Percentiles rank a stretch among this genome's conserved stretches.
These are phyloP conservation scores for Loxodes magnus DNA, from an alignment of 73 alveolate species.

Conservation along the genomic window DNA sequence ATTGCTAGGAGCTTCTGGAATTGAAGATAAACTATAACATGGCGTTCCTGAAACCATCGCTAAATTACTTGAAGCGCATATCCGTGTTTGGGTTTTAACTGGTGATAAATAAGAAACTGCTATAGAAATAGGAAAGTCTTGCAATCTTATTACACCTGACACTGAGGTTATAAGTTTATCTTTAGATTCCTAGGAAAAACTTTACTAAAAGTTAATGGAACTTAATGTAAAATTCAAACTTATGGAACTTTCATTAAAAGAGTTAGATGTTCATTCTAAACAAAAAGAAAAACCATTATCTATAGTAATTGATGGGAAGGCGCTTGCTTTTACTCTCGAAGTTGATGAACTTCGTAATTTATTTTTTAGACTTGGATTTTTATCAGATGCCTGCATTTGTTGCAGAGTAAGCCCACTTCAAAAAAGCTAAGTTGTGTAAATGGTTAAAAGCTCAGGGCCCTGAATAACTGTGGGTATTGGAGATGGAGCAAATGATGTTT, in stretches of 20 bases:
- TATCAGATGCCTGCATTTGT: slow-evolving; percentile 52
- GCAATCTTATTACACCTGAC: slow-evolving; percentile 67
- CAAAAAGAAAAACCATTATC: slow-evolving; percentile 1
- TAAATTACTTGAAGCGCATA: slow-evolving; percentile 66
- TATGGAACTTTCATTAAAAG: background rate
- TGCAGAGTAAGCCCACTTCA: slow-evolving; percentile 82
- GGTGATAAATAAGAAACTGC: slow-evolving; percentile 95
- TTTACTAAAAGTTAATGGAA: slow-evolving; percentile 9
- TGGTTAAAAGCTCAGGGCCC: slow-evolving; percentile 45
- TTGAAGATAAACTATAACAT: slow-evolving; percentile 85
- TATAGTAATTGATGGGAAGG: slow-evolving; percentile 23
- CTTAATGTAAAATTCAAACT: background rate
- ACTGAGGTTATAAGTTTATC: slow-evolving; percentile 54
- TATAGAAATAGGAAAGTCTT: slow-evolving; percentile 74
- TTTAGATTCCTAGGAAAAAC: slow-evolving; percentile 12
- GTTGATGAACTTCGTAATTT: background rate
- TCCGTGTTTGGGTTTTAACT: slow-evolving; percentile 87
- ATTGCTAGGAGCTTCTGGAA: slow-evolving; percentile 89
- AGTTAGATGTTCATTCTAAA: background rate
- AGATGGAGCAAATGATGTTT: slow-evolving; percentile 79
- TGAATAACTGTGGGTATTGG: slow-evolving; percentile 48
- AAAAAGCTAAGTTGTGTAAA: slow-evolving; percentile 86
- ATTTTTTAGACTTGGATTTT: slow-evolving; percentile 6
- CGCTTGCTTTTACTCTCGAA: background rate
- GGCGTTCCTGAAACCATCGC: slow-evolving; percentile 86